phyloP scores from a whole-genome alignment of 2,329 filamentous ascomycete genomes.

The Cercospora canescens region DNA sequence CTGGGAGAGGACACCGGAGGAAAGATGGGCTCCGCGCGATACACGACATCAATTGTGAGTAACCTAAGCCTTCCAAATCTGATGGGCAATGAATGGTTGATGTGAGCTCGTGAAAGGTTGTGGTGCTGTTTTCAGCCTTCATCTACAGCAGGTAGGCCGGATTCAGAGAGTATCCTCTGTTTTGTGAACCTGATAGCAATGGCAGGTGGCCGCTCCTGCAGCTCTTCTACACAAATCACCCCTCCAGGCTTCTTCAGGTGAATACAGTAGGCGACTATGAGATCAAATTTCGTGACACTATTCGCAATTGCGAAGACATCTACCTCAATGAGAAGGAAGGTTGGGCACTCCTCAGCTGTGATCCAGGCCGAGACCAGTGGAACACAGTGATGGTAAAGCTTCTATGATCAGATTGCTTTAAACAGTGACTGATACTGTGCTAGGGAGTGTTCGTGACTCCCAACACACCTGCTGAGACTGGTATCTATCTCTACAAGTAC shows the following conservation, averaged over 20 bases:
- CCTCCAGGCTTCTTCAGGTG: slow-evolving; percentile 11
- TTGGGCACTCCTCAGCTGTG: slow-evolving; percentile 46
- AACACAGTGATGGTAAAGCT: slow-evolving; percentile 47
- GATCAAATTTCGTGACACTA: slow-evolving; percentile 36
- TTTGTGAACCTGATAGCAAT: neutral
- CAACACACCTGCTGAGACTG: slow-evolving; percentile 28
- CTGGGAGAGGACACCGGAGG: neutral
- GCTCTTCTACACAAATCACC: slow-evolving; percentile 26
- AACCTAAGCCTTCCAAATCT: neutral
- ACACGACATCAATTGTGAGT: neutral
- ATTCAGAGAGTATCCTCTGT: neutral
- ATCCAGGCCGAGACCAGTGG: slow-evolving; percentile 45
- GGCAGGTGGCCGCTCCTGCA: slow-evolving; percentile 8
- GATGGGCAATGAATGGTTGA: neutral
- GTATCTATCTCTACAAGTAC: slow-evolving; percentile 44
- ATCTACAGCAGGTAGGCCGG: slow-evolving; percentile 23
- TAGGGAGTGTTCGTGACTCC: slow-evolving; percentile 33
- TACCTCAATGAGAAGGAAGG: slow-evolving; percentile 39
- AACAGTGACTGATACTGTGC: neutral
- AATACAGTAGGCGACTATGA: slow-evolving; percentile 28
- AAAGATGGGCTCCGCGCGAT: neutral
- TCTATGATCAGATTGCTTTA: neutral
- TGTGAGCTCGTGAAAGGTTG: slow-evolving; percentile 2
- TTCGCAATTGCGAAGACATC: slow-evolving; percentile 49
- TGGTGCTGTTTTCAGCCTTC: slow-evolving; percentile 19